These are phyloP conservation scores for Rhexocercosporidium sp. DNA, from an alignment of 2,329 filamentous ascomycete genomes.

Conservation along the genomic window DNA sequence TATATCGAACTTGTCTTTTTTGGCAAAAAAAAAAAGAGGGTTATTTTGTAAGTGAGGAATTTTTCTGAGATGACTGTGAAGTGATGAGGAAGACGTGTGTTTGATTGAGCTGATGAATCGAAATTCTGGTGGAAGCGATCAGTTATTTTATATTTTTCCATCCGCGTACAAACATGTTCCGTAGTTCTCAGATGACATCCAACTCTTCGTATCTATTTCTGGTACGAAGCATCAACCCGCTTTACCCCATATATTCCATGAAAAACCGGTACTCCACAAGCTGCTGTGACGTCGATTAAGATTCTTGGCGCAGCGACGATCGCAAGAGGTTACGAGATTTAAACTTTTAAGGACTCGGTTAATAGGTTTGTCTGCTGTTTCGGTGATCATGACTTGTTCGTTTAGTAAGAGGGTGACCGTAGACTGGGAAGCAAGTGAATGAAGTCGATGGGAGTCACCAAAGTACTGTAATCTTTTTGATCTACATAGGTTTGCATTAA, in stretches of 20 bases:
- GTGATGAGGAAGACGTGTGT: not conserved
- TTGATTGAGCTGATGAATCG: not conserved
- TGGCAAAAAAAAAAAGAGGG: too few species aligned
- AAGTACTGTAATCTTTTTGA: too few species aligned
- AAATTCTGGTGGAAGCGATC: not conserved
- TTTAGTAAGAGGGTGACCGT: too few species aligned
- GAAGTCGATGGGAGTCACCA: too few species aligned
- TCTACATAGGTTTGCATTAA: too few species aligned
- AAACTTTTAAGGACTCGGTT: not conserved
- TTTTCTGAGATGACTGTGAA: not conserved
- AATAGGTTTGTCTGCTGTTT: not conserved
- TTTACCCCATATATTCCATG: not conserved
- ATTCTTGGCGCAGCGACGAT: slow-evolving; percentile 9
- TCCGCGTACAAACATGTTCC: not conserved
- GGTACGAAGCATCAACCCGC: slow-evolving; percentile 1
- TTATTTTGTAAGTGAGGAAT: not conserved
- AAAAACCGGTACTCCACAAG: not conserved
- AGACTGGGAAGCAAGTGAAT: not conserved
- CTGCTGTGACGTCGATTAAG: slow-evolving; percentile 9
- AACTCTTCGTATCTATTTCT: slow-evolving; percentile 17
- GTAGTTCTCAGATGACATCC: not conserved
- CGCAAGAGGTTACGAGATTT: not conserved
- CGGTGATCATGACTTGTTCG: too few species aligned
- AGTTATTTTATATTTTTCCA: slow-evolving; percentile 1
- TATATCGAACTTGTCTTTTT: not conserved